phyloP scores from a whole-genome alignment of 1,139 yeast species.

The Scheffersomyces titani region DNA sequence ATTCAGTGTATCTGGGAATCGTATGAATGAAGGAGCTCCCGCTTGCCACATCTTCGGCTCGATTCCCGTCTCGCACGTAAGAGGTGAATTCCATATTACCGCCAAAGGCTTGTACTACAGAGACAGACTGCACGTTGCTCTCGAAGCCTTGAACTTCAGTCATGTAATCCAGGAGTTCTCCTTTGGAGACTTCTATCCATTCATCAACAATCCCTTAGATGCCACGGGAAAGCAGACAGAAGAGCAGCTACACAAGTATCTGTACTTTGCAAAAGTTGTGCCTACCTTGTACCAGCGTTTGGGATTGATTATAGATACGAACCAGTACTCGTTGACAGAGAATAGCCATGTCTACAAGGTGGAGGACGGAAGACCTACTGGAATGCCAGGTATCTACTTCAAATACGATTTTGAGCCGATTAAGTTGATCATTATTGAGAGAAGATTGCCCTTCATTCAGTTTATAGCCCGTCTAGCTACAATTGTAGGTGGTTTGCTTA shows the following conservation, averaged over 20 bases:
- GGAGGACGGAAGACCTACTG: constrained; percentile 25
- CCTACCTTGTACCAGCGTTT: constrained; percentile 77
- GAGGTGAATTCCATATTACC: constrained; percentile 83
- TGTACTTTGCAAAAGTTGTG: constrained; percentile 76
- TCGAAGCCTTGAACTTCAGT: constrained; percentile 67
- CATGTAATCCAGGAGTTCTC: constrained; percentile 87
- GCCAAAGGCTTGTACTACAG: constrained; percentile 69
- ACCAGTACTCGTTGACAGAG: constrained; percentile 82
- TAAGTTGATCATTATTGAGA: constrained; percentile 66
- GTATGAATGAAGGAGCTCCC: constrained; percentile 54
- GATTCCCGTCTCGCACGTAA: constrained; percentile 82
- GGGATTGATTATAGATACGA: constrained; percentile 75
- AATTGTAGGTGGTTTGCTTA: constrained; percentile 70
- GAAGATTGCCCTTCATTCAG: constrained; percentile 71
- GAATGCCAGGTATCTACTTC: constrained; percentile 78
- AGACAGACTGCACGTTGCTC: constrained; percentile 45
- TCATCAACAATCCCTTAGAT: constrained; percentile 83
- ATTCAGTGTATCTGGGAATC: constrained; percentile 46
- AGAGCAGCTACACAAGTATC: constrained; percentile 47
- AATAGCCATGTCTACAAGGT: constrained; percentile 30
- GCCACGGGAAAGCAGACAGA: constrained; percentile 59
- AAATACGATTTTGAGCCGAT: constrained; percentile 89
- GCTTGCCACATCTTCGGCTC: constrained; percentile 91
- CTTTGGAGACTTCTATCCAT: constrained; percentile 89
- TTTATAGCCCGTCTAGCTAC: constrained; percentile 80